Conservation (phyloP, 495 filamentous ascomycete genomes). For the Viridothelium virens region DNA sequence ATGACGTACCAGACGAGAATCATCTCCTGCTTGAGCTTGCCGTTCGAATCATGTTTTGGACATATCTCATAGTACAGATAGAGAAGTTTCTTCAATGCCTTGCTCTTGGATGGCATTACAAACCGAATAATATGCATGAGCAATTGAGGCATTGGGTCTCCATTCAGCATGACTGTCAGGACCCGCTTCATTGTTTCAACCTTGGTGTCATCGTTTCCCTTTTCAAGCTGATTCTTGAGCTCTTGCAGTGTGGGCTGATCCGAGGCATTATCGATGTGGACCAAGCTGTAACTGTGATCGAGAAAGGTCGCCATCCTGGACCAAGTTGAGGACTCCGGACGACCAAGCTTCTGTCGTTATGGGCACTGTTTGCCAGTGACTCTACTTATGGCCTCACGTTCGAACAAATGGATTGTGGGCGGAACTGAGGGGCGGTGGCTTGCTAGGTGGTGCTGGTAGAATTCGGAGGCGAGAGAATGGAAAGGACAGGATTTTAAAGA, state of each 20-base stretch:
- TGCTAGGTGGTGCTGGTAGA: background rate
- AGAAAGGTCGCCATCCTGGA: conserved; percentile 87
- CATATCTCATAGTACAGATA: conserved; percentile 99
- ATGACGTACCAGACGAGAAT: conserved; percentile 88
- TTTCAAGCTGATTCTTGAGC: conserved; percentile 88
- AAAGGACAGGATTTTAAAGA: background rate
- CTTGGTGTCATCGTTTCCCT: conserved; percentile 94
- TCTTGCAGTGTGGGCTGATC: conserved; percentile 87
- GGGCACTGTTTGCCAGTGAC: background rate
- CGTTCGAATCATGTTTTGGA: conserved; percentile 81
- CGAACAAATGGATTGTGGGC: background rate
- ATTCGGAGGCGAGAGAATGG: background rate
- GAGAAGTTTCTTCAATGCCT: conserved; percentile 92
- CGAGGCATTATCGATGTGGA: conserved; percentile 89
- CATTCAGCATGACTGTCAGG: conserved; percentile 94
- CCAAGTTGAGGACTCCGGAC: background rate
- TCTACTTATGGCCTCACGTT: background rate
- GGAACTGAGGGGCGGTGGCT: background rate
- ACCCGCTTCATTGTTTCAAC: conserved; percentile 98
- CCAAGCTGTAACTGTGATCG: conserved; percentile 86
- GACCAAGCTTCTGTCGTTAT: background rate
- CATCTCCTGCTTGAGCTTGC: conserved; percentile 98
- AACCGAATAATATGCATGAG: conserved; percentile 99
- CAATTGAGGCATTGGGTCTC: conserved; percentile 87
- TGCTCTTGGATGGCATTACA: conserved; percentile 96